Evolutionary conservation across 164 flowering plant species (phyloP).

Genomic region (Euptelea pleiosperma): DNA sequence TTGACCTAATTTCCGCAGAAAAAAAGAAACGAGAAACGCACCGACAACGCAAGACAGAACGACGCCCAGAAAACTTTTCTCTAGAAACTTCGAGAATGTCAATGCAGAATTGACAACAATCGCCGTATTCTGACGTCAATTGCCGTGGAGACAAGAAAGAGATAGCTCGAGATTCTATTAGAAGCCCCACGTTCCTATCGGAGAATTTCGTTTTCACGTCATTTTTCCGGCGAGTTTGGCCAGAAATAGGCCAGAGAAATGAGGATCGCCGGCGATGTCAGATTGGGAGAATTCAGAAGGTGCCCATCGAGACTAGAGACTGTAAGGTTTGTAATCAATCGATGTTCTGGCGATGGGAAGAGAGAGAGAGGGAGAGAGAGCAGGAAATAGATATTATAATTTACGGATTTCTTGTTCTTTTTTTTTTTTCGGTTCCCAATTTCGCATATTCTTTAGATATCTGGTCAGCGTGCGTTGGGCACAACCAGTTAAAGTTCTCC

Average conservation of each 20-base stretch:
- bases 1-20: conserved; percentile 13
- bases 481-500: too few relatives aligned
- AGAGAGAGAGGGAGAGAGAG: too few relatives aligned
- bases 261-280: conserved; percentile 13
- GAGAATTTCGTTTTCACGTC: neutral
- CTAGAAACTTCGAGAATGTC: conserved; percentile 3
- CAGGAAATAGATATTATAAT: too few relatives aligned
- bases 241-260: conserved; percentile 1
- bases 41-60: too few relatives aligned
- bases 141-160: neutral
- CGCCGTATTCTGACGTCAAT: conserved; percentile 7
- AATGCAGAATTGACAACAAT: neutral
- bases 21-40: neutral
- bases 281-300: neutral
- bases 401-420: too few relatives aligned
- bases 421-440: too few relatives aligned
- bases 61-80: neutral
- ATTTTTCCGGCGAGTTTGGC: neutral
- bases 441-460: too few relatives aligned
- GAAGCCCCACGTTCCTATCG: neutral
- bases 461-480: too few relatives aligned
- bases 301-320: neutral
- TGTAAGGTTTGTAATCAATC: neutral
- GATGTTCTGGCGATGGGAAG: too few relatives aligned
- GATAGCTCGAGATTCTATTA: too few relatives aligned